Percentiles rank a stretch among this genome's conserved stretches.
Conservation (phyloP, 139 green algal species). For the Chlorella sp. region DNA sequence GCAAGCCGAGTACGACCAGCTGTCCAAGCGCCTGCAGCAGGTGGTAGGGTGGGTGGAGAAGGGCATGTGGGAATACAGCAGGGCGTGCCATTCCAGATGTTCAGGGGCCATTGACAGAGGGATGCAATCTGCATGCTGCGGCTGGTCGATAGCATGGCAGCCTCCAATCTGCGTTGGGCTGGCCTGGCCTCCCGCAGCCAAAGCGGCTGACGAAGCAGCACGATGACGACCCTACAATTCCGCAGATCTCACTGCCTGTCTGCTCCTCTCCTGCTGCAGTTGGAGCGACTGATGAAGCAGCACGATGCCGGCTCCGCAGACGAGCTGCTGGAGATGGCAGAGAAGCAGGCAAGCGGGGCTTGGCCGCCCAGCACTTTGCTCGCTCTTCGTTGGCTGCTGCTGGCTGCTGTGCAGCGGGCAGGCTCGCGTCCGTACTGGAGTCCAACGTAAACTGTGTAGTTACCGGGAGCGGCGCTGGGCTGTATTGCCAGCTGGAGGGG, state of each 20-base stretch:
- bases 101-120: no score
- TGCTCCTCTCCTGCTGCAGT: not conserved
- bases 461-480: no score
- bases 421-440: no score
- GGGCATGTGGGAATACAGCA: not conserved
- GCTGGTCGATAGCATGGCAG: no score
- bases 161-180: not conserved
- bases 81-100: no score
- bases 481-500: no score
- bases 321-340: constrained; percentile 59
- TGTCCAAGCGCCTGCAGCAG: constrained; percentile 37
- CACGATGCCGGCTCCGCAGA: constrained; percentile 48
- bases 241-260: no score
- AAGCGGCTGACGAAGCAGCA: no score
- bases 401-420: not conserved
- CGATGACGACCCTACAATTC: no score
- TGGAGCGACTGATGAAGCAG: constrained; percentile 57
- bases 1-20: constrained; percentile 56
- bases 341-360: not conserved
- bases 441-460: no score
- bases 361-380: not conserved
- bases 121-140: no score
- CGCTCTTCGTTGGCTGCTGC: not conserved
- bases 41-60: not conserved
- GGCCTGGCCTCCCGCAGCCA: not conserved